Percentiles rank a stretch among this genome's conserved stretches.
Conservation (phyloP, 495 filamentous ascomycete genomes). For the Aspergillus sclerotioniger region DNA sequence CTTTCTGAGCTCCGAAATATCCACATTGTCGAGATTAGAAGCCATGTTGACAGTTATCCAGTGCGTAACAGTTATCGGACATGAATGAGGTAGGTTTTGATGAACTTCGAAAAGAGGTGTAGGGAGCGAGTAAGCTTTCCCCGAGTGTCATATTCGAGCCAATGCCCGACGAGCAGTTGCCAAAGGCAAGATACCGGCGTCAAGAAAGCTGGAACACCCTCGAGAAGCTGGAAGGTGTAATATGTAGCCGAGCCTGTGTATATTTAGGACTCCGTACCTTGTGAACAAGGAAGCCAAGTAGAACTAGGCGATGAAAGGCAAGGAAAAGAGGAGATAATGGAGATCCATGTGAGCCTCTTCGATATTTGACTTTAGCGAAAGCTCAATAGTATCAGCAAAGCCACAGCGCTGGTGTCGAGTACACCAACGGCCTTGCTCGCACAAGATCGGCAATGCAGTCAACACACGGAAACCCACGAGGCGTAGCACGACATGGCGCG, state of each 20-base stretch:
- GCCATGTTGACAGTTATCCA: slow-evolving; percentile 15
- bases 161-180: too few species aligned
- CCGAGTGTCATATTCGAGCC: too few species aligned
- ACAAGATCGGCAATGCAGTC: not conserved
- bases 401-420: too few species aligned
- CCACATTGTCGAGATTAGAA: slow-evolving; percentile 26
- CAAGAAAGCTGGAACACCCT: not conserved
- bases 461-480: not conserved
- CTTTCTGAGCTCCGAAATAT: slow-evolving; percentile 32
- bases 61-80: not conserved
- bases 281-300: too few species aligned
- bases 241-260: too few species aligned
- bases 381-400: too few species aligned
- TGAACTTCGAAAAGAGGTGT: slow-evolving; percentile 1
- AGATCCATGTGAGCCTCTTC: too few species aligned
- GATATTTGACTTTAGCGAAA: too few species aligned
- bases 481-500: not conserved
- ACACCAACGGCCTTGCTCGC: not conserved
- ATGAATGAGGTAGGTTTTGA: not conserved
- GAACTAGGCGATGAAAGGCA: too few species aligned
- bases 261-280: too few species aligned
- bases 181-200: not conserved
- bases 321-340: too few species aligned
- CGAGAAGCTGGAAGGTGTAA: too few species aligned
- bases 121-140: not conserved